phyloP scores from a whole-genome alignment of 768 basidiomycete species.

The Cytidiella melzeri region DNA sequence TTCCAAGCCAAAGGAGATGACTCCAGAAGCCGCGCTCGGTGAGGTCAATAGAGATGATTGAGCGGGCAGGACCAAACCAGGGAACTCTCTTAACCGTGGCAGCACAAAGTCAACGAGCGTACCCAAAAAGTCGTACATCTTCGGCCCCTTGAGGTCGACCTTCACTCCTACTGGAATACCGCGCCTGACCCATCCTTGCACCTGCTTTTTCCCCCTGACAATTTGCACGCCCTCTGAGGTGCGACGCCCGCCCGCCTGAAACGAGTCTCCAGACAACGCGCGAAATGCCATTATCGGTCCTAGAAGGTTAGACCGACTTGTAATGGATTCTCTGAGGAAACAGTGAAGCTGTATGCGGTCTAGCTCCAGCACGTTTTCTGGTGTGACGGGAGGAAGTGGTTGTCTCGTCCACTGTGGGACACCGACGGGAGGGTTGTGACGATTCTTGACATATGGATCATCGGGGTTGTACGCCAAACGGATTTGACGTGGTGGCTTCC shows the following conservation, averaged over 20 bases:
- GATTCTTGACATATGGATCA: conserved; percentile 79
- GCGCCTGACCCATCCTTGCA: conserved; percentile 80
- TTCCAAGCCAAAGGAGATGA: conserved; percentile 84
- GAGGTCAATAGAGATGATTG: conserved; percentile 63
- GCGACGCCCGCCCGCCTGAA: conserved; percentile 64
- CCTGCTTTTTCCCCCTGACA: conserved; percentile 56
- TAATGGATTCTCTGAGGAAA: conserved; percentile 76
- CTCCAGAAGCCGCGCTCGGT: conserved; percentile 76
- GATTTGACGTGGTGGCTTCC: conserved; percentile 48
- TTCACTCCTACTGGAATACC: conserved; percentile 82
- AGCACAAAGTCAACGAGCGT: conserved; percentile 90
- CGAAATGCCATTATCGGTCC: conserved; percentile 85
- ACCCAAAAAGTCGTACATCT: conserved; percentile 93
- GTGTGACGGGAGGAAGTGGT: conserved; percentile 56
- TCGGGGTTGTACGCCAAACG: conserved; percentile 67
- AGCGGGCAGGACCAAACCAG: conserved; percentile 75
- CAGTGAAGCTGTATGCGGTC: conserved; percentile 84
- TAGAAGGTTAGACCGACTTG: conserved; percentile 66
- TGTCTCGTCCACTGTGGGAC: conserved; percentile 55
- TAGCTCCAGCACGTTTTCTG: conserved; percentile 66
- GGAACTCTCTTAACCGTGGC: conserved; percentile 89
- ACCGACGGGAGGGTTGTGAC: conserved; percentile 70
- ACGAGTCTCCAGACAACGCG: conserved; percentile 79
- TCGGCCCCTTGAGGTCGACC: conserved; percentile 83
- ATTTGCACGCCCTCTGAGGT: conserved; percentile 75